A percentile compares a stretch with the other conserved stretches of the same genome.
These are phyloP conservation scores for Zoysia pacifica DNA, from an alignment of 176 grass and related monocot species.

Conservation along the genomic window DNA sequence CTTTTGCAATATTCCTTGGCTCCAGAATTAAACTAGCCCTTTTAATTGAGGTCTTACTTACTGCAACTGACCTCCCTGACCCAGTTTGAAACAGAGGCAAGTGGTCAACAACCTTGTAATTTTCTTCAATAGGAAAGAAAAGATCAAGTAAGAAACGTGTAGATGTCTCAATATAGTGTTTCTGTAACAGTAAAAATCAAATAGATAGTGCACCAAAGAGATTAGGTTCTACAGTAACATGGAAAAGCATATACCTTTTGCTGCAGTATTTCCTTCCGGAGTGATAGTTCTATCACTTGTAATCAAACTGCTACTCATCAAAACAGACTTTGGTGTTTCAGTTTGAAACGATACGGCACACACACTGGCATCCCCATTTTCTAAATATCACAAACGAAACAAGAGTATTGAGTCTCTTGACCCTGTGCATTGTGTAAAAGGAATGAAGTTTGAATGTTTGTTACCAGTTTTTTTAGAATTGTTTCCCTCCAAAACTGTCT, in stretches of 20 bases:
- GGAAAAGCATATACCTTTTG: constrained; percentile 42
- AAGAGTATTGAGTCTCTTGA: constrained; percentile 20
- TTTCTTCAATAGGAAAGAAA: constrained; percentile 41
- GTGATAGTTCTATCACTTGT: constrained; percentile 47
- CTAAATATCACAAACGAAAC: constrained; percentile 38
- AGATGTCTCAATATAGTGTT: constrained; percentile 21
- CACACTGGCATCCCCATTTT: constrained; percentile 27
- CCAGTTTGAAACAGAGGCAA: constrained; percentile 58
- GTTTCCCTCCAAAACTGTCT: constrained; percentile 43
- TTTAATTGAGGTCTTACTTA: constrained; percentile 61
- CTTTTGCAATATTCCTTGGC: constrained; percentile 59
- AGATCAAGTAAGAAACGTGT: constrained; percentile 20
- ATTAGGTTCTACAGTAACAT: constrained; percentile 26
- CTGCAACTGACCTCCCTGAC: constrained; percentile 43
- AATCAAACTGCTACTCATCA: constrained; percentile 42
- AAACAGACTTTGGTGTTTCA: constrained; percentile 60
- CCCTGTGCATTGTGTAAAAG: constrained; percentile 18
- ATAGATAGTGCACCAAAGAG: constrained; percentile 24
- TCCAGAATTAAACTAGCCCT: constrained; percentile 57
- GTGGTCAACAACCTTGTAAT: not conserved
- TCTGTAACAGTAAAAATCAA: constrained; percentile 6
- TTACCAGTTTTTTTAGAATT: constrained; percentile 36
- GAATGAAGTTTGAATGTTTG: not conserved
- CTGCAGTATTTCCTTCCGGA: constrained; percentile 31
- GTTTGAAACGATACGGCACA: constrained; percentile 42